Base-by-base conservation (phyloP, 2,329 filamentous ascomycete genomes). In the Fusarium nisikadoi region DNA sequence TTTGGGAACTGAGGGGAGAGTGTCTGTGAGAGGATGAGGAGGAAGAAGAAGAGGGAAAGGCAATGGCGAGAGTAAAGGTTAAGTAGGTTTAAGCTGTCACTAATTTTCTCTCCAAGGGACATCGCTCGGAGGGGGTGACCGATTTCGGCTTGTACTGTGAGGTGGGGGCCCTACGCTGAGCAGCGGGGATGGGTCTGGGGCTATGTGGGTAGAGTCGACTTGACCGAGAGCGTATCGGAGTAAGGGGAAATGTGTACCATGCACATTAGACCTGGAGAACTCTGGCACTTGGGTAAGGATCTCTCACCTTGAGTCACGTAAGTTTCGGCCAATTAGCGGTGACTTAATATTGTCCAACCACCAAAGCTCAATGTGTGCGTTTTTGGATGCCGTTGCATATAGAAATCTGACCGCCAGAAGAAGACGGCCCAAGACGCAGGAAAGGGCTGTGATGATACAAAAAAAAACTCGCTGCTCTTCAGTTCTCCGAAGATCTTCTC, bases 11-110 rank as follows among this genome's bases (percentile, higher is more conserved):
- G 74, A 73, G 72, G 55, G 69, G 71, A 74, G 70, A 74, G 62
- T 65, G 70, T 72, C 58, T 78, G 74, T 76, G 70, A 75, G 76
- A 74, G 74, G 72, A 79, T 78, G 72, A 74, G 62, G 71, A 74
- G 65, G 55, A 36, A 65, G 61, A 35, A 62, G 62, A 68, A 57
- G 27, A n/a, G 29, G 27, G 35, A 68, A 64, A 69, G 72, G 47
- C 41, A 62, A 67, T 43, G 65, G 65, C 63, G 65, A 69, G 74
- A 78, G 74, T 70, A 76, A 76, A 74, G 67, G 62, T 71, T 73
- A 74, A 74, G 73, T 73, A 68, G 49, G 38, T 68, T 68, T 43
- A 38, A 62, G 42, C 55, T 68, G 55, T 66, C 55, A 64, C 72
- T 74, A 73, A 76, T 65, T 74, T 76, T 76, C 75, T 59, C 52